These are phyloP conservation scores for Funneliformis mosseae DNA, from an alignment of 192 early-diverging fungal genomes.

Conservation along the genomic window DNA sequence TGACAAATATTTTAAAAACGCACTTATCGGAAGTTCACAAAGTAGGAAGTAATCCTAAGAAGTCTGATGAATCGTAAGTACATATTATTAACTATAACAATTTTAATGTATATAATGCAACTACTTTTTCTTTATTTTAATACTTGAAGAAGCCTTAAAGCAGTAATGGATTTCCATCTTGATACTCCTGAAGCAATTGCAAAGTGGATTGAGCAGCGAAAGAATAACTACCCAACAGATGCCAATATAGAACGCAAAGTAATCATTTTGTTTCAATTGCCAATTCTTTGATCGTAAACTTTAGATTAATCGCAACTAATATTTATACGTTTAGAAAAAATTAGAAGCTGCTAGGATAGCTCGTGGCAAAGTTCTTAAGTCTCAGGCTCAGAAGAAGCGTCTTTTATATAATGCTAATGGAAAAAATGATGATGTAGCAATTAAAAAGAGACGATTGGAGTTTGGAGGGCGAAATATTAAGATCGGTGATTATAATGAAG, in stretches of 20 bases:
- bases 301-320: too few relatives aligned
- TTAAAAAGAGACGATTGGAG: not conserved
- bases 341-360: constrained; percentile 2
- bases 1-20: too few relatives aligned
- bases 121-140: not conserved
- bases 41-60: too few relatives aligned
- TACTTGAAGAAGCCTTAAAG: not conserved
- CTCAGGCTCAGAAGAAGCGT: not conserved
- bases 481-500: not conserved
- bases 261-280: not conserved
- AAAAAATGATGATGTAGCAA: not conserved
- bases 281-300: too few relatives aligned
- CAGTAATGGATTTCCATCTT: constrained; percentile 35
- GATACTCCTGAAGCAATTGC: constrained; percentile 74
- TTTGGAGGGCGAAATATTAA: not conserved
- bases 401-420: not conserved
- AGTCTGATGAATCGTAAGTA: not conserved
- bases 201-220: constrained; percentile 83
- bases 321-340: not conserved
- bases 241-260: constrained; percentile 69
- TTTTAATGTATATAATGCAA: not conserved
- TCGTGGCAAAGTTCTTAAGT: not conserved
- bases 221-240: constrained; percentile 76
- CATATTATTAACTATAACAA: not conserved
- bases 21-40: too few relatives aligned